Evolutionary conservation across 1,284 basidiomycete species (phyloP).

Genomic region (Peniophora sp.): DNA sequence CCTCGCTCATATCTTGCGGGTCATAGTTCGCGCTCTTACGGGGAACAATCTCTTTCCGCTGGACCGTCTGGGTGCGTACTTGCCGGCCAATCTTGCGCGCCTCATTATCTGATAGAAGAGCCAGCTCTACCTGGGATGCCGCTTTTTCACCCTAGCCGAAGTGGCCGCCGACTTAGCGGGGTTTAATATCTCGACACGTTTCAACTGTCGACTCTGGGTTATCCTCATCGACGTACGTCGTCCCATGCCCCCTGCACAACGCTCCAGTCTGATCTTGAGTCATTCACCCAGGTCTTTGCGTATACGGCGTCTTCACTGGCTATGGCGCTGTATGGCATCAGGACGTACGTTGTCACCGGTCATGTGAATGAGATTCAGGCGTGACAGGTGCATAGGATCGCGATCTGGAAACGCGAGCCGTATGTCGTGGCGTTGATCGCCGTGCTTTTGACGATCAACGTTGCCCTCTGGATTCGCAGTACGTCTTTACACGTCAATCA

Average conservation of each 20-base stretch:
- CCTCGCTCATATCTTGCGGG: no score
- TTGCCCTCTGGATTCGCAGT: constrained; percentile 8
- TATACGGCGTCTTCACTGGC: constrained; percentile 6
- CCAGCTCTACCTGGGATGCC: constrained; percentile 6
- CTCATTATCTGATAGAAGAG: background rate
- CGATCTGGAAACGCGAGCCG: constrained; percentile 6
- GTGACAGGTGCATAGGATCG: constrained; percentile 1
- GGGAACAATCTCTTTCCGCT: constrained; percentile 3
- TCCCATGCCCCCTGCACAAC: no score
- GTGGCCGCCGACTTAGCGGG: constrained; percentile 3
- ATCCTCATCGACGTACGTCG: background rate
- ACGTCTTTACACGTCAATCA: background rate
- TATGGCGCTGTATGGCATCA: constrained; percentile 6
- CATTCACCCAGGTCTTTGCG: constrained; percentile 3
- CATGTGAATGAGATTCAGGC: background rate
- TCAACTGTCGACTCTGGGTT: constrained; percentile 3
- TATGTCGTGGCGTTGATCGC: constrained; percentile 2
- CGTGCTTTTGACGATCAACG: constrained; percentile 2
- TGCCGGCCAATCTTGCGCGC: background rate
- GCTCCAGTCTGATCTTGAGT: background rate
- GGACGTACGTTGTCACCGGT: constrained; percentile 1
- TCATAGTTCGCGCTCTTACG: constrained; percentile 5
- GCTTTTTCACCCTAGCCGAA: constrained; percentile 7
- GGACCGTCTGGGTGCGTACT: constrained; percentile 3
- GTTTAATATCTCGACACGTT: constrained; percentile 4